phyloP scores from a whole-genome alignment of 2,329 filamentous ascomycete genomes.

The Parastagonospora nodorum region DNA sequence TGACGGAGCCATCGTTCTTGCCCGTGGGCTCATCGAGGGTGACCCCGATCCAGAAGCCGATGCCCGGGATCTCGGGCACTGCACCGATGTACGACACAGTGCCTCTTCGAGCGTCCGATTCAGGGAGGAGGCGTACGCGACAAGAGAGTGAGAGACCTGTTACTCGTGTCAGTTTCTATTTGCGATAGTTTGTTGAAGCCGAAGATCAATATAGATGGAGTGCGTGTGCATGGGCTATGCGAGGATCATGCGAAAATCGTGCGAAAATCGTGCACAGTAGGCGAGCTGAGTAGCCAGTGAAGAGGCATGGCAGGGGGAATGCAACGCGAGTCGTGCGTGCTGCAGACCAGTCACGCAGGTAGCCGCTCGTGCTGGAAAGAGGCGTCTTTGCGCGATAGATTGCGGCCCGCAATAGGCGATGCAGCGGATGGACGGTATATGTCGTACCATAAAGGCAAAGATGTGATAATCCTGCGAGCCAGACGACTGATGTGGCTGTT shows the following conservation, averaged over 20 bases:
- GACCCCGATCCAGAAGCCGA: slow-evolving; percentile 72
- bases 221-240: not conserved
- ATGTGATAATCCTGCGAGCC: slow-evolving; percentile 11
- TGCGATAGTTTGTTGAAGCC: slow-evolving; percentile 9
- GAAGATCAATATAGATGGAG: slow-evolving; percentile 8
- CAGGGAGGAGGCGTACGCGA: slow-evolving; percentile 54
- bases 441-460: slow-evolving; percentile 12
- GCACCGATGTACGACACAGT: slow-evolving; percentile 73
- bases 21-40: slow-evolving; percentile 77
- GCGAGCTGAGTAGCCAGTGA: slow-evolving; percentile 2
- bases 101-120: slow-evolving; percentile 71
- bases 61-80: slow-evolving; percentile 73
- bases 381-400: slow-evolving; percentile 26
- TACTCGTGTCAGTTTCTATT: slow-evolving; percentile 2
- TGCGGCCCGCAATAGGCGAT: slow-evolving; percentile 18
- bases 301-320: not conserved
- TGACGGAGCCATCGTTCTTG: slow-evolving; percentile 79
- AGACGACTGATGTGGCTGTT: slow-evolving; percentile 10
- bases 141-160: slow-evolving; percentile 33
- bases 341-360: slow-evolving; percentile 26
- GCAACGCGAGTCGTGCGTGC: slow-evolving; percentile 4
- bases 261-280: slow-evolving; percentile 1
- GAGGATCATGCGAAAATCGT: not conserved
- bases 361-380: slow-evolving; percentile 11
- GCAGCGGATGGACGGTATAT: slow-evolving; percentile 10